Evolutionary conservation across 441 rosid genomes (phyloP).

Genomic region (Kokia cookei): DNA sequence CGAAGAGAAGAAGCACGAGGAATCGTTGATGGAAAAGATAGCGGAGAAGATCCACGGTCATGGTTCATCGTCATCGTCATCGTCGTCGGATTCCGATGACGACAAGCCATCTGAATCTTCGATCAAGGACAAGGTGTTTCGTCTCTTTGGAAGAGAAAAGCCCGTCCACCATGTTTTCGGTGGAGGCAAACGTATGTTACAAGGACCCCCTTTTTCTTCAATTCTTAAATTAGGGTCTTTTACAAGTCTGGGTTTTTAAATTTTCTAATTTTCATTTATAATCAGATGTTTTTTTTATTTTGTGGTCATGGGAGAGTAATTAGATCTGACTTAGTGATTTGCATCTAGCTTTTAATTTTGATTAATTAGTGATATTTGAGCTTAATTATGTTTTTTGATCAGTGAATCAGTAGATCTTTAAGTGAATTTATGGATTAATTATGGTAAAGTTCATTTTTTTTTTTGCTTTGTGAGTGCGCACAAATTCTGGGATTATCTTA

Average conservation of each 20-base stretch:
- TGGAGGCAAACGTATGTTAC: conserved; percentile 63
- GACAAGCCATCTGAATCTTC: conserved; percentile 42
- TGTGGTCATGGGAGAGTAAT: background rate
- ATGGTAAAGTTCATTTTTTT: background rate
- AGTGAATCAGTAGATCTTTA: background rate
- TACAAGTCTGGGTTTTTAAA: background rate
- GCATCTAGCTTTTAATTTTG: background rate
- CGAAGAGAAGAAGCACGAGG: conserved; percentile 55
- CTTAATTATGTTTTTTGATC: background rate
- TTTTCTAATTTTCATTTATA: background rate
- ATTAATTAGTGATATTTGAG: background rate
- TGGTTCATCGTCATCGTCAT: conserved; percentile 26
- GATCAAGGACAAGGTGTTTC: conserved; percentile 49
- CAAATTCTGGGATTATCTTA: background rate
- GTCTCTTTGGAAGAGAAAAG: conserved; percentile 76
- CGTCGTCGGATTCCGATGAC: conserved; percentile 51
- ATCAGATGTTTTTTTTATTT: background rate
- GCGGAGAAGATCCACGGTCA: conserved; percentile 54
- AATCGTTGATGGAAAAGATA: conserved; percentile 63
- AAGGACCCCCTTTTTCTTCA: background rate
- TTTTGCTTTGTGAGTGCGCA: background rate
- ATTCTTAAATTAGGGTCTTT: background rate
- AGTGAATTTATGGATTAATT: background rate
- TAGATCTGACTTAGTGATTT: conserved; percentile 5
- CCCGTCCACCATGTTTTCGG: conserved; percentile 91